Evolutionary conservation across 1,284 basidiomycete genomes (phyloP), one percentile per base, ranked within the genome.

Genomic region (Phenoliferia sp.): DNA sequence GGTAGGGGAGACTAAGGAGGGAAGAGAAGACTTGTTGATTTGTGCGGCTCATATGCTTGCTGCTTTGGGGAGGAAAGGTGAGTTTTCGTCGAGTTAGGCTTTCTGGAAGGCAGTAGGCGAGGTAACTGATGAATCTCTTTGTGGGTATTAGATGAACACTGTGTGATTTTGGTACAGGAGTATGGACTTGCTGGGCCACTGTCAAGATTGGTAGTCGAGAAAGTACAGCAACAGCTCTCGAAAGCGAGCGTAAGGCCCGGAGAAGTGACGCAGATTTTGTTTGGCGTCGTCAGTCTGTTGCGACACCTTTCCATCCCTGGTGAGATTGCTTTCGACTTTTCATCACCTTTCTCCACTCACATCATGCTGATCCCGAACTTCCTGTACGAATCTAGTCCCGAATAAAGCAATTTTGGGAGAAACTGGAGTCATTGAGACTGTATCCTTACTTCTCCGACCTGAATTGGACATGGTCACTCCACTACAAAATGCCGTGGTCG

Each of bases 401-500:
- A 89, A 91, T 72, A 85, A 88, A 58, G 78, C 79, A 3, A 77
- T 83, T 4, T 80, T 96, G 10, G 84, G 84, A n/a, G 80, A 86
- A 48, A 85, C 86, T 17, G 83, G 83, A 26, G 81, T 94, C 34
- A 80, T 94, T 28, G 83, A 85, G 58, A 80, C 81, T 28, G 82
- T 94, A 28, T 80, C 85, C 10, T 78, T 80, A n/a, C 88, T 88
- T 68, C 85, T 86, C 2, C 81, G 84, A 33, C 84, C 86, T 61
- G 84, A 85, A 67, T 80, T 84, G 9, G 91, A 94, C 77, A 86
- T 92, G 81, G 86, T 89, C 16, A 89, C 90, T 64, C 85, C 90
- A 16, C 86, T 98, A 0, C 95, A 98, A 79, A 84, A 93, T 32
- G 88, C 87, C 59, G 90, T 91, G 0, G 89, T 97, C 55, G 92